These are phyloP conservation scores for Selenicereus undatus DNA, from an alignment of 148 eudicot genomes.

Conservation along the genomic window DNA sequence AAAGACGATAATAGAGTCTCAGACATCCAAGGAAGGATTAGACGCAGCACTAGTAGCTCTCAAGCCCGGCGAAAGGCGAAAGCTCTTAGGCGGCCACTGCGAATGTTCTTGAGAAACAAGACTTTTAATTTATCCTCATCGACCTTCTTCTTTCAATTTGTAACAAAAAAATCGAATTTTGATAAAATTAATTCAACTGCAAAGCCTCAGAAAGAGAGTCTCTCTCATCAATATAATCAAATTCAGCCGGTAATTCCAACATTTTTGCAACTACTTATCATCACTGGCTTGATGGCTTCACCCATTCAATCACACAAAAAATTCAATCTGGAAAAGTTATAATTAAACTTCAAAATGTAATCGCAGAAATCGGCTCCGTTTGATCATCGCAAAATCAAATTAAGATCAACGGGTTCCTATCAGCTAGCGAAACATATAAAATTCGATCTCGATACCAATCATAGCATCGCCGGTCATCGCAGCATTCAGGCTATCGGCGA, in stretches of 20 bases:
- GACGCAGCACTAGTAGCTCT: no score
- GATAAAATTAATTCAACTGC: neutral
- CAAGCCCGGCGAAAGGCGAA: no score
- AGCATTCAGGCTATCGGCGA: slow-evolving; percentile 46
- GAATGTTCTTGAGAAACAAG: slow-evolving; percentile 67
- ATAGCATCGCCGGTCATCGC: slow-evolving; percentile 66
- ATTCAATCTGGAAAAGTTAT: no score
- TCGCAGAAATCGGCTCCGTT: slow-evolving; percentile 73
- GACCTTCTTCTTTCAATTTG: slow-evolving; percentile 6
- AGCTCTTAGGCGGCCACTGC: slow-evolving; percentile 64
- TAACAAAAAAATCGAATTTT: no score
- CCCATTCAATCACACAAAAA: neutral
- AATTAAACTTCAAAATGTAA: slow-evolving; percentile 35
- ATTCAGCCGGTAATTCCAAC: slow-evolving; percentile 79
- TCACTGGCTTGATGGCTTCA: slow-evolving; percentile 42
- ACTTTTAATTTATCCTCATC: slow-evolving; percentile 41
- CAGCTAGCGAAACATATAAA: slow-evolving; percentile 44
- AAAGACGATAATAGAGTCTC: no score
- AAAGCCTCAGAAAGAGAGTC: slow-evolving; percentile 61
- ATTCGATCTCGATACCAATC: slow-evolving; percentile 51
- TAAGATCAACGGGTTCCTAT: slow-evolving; percentile 61
- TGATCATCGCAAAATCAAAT: slow-evolving; percentile 29
- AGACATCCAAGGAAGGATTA: no score
- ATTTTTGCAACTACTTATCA: slow-evolving; percentile 26
- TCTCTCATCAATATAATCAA: slow-evolving; percentile 32